Percentiles rank a stretch among this genome's conserved stretches.
These are phyloP conservation scores for Candida berthetii DNA, from an alignment of 805 yeast species.

Conservation along the genomic window DNA sequence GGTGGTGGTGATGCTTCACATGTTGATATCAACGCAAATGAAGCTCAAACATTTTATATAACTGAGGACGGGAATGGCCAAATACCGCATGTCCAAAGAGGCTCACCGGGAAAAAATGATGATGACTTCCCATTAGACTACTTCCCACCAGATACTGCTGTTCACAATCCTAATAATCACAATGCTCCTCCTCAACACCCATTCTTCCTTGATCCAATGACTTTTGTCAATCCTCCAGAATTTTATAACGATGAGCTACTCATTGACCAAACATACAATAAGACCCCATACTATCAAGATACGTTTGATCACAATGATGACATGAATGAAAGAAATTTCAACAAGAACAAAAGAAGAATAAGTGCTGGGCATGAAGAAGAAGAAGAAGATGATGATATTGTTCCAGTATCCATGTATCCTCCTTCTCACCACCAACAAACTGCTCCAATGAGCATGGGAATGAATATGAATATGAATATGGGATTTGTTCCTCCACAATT, in stretches of 20 bases:
- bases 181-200: conserved; percentile 1
- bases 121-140: conserved; percentile 73
- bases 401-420: neutral
- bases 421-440: neutral
- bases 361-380: neutral
- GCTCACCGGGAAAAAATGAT: conserved; percentile 4
- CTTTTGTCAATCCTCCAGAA: conserved; percentile 27
- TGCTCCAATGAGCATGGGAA: no score
- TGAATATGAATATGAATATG: no score
- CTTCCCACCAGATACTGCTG: conserved; percentile 35
- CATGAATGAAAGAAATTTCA: no score
- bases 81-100: neutral
- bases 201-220: conserved; percentile 19
- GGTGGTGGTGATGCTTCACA: no score
- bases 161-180: no score
- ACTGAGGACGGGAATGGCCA: conserved; percentile 14
- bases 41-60: conserved; percentile 12
- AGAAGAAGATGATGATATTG: neutral
- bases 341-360: no score
- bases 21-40: neutral
- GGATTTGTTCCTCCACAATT: neutral
- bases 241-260: conserved; percentile 38
- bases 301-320: conserved; percentile 7
- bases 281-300: conserved; percentile 23
- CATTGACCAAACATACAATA: conserved; percentile 45